Conservation (phyloP, 495 filamentous ascomycete species). For the Hypoxylon fuscum region DNA sequence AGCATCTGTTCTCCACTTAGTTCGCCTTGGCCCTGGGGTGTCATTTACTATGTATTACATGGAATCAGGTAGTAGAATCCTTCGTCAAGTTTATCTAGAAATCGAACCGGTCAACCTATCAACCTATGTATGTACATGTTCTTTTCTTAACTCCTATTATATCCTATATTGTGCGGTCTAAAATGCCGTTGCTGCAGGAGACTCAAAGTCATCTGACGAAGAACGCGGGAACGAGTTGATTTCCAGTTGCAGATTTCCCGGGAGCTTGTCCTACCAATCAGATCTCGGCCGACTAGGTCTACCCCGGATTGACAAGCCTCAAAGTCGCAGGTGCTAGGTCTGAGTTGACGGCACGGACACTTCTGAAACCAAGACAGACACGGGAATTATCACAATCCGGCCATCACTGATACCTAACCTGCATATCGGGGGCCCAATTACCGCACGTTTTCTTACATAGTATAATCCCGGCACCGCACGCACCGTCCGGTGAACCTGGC, state of each 20-base stretch:
- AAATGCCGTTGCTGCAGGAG: slow-evolving; percentile 2
- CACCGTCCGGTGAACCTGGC: background rate
- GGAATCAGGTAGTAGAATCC: background rate
- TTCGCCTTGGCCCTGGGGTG: slow-evolving; percentile 11
- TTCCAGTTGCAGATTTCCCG: slow-evolving; percentile 11
- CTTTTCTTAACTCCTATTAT: background rate
- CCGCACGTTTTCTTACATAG: background rate
- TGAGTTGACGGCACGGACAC: slow-evolving; percentile 20
- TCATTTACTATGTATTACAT: slow-evolving; percentile 9
- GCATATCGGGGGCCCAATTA: slow-evolving; percentile 21
- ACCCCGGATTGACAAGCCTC: slow-evolving; percentile 30
- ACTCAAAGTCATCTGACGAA: slow-evolving; percentile 12
- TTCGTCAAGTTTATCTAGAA: slow-evolving; percentile 3
- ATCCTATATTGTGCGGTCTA: background rate
- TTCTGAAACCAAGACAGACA: slow-evolving; percentile 33
- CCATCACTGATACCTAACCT: slow-evolving; percentile 16
- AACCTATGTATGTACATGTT: background rate
- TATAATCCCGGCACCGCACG: background rate
- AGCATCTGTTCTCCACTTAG: slow-evolving; percentile 28
- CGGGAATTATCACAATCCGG: slow-evolving; percentile 22
- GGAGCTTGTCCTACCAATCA: slow-evolving; percentile 22
- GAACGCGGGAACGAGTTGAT: slow-evolving; percentile 2
- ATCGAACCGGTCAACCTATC: background rate
- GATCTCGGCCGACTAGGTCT: slow-evolving; percentile 3
- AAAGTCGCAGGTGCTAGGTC: background rate